These are phyloP conservation scores for Calocybe cyanea DNA, from an alignment of 768 basidiomycete species.

Conservation along the genomic window DNA sequence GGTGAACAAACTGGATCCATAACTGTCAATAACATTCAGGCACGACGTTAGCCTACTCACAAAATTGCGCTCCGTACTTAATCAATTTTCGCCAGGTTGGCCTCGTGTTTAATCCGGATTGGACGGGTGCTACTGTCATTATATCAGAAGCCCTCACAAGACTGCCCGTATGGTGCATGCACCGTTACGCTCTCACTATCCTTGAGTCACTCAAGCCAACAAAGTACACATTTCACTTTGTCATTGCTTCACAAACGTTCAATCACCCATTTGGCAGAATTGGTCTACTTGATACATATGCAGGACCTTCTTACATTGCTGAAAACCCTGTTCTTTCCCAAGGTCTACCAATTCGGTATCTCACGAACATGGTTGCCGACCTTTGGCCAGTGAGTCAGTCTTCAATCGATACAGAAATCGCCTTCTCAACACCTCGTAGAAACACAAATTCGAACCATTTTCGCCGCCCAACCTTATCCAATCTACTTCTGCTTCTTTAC, in stretches of 20 bases:
- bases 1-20: constrained; percentile 49
- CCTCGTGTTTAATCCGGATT: constrained; percentile 43
- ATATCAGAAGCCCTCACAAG: constrained; percentile 48
- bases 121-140: constrained; percentile 44
- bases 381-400: no score
- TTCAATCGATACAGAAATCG: constrained; percentile 1
- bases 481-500: constrained; percentile 50
- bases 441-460: constrained; percentile 33
- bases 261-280: constrained; percentile 35
- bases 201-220: constrained; percentile 42
- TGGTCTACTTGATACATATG: constrained; percentile 50
- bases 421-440: constrained; percentile 22
- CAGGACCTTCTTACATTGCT: constrained; percentile 45
- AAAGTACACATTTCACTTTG: constrained; percentile 36
- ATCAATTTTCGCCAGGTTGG: constrained; percentile 39
- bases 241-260: no score
- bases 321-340: constrained; percentile 22
- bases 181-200: constrained; percentile 40
- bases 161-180: constrained; percentile 49
- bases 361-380: no score
- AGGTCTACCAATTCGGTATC: constrained; percentile 52
- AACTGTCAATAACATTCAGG: constrained; percentile 42
- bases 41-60: constrained; percentile 17
- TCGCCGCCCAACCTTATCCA: constrained; percentile 56
- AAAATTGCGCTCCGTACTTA: neutral